Evolutionary conservation across 257 asterid genomes (phyloP), one percentile per base, ranked within the genome.

Genomic region (Ilex aquifolium): DNA sequence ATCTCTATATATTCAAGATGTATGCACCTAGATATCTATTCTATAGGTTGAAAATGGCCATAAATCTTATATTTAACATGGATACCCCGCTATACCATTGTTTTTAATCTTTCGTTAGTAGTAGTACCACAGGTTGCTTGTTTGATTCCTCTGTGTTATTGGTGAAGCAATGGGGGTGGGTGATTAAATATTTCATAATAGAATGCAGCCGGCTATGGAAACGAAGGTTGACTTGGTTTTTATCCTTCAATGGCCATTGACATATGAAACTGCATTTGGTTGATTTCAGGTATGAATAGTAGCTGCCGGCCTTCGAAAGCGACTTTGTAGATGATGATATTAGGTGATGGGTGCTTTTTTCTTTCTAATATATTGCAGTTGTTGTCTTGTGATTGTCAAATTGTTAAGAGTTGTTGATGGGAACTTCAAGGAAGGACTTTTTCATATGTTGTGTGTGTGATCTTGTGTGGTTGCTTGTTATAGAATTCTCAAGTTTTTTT

Each of bases 221-320:
- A 61, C n/a, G 32, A 44, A 3, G 44, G 60, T 68, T 69, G 72
- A 74, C 73, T 71, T 32, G 61, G 61, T 44, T 61, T 21, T 66
- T 30, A 13, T 61, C 58, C 57, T 7, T 16, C 13, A 21, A 14
- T 31, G 40, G 56, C 15, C 32, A 21, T 21, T 21, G 27, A 21
- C 36, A 51, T 51, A 31, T 53, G 11, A 68, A 50, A 50, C 32
- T 14, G 16, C 31, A 66, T 29, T 31, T 31, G 68, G 30, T 58
- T 58, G 30, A 56, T 60, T 57, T 59, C 66, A 70, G 51, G 63
- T 59, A 52, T 73, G 32, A 58, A 56, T 52, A 7, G 61, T 50
- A 53, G 74, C 56, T 31, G 77, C 80, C 79, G 79, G 67, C 83
- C 77, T 67, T 39, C 50, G 32, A 74, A 52, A 74, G 78, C 62